Conservation (phyloP, 352 stramenopile genomes). For the Globisporangium canariense region DNA sequence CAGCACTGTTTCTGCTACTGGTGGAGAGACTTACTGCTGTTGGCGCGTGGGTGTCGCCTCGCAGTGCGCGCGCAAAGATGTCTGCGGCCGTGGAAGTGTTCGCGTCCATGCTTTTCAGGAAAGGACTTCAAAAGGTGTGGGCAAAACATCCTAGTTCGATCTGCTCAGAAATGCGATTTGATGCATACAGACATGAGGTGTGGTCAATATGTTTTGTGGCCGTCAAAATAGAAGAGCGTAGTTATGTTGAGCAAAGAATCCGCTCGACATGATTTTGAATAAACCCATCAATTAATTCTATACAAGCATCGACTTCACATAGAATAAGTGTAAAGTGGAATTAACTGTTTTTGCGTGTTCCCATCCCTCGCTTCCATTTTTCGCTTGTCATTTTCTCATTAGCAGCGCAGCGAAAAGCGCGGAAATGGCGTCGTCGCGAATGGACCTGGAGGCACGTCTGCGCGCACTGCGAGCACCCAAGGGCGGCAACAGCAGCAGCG, state of each 20-base stretch:
- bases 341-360: not conserved
- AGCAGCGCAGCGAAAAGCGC: no score
- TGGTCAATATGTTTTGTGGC: no score
- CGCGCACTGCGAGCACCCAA: slow-evolving; percentile 44
- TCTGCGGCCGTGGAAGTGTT: slow-evolving; percentile 19
- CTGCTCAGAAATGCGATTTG: no score
- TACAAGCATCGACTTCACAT: not conserved
- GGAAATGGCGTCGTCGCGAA: slow-evolving; percentile 23
- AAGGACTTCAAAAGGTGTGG: slow-evolving; percentile 6
- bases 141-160: not conserved
- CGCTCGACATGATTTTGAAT: no score
- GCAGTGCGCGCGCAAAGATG: slow-evolving; percentile 43
- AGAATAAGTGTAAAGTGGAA: not conserved
- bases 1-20: not conserved
- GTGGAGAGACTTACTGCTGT: not conserved
- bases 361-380: not conserved
- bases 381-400: slow-evolving; percentile 3
- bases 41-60: not conserved
- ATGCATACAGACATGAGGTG: no score
- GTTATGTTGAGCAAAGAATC: no score
- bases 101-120: slow-evolving; percentile 3
- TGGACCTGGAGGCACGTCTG: slow-evolving; percentile 64
- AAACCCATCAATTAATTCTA: no score
- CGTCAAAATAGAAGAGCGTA: no score
- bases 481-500: slow-evolving; percentile 10